phyloP scores from a whole-genome alignment of 2,329 filamentous ascomycete species.

The Epichloe sylvatica region DNA sequence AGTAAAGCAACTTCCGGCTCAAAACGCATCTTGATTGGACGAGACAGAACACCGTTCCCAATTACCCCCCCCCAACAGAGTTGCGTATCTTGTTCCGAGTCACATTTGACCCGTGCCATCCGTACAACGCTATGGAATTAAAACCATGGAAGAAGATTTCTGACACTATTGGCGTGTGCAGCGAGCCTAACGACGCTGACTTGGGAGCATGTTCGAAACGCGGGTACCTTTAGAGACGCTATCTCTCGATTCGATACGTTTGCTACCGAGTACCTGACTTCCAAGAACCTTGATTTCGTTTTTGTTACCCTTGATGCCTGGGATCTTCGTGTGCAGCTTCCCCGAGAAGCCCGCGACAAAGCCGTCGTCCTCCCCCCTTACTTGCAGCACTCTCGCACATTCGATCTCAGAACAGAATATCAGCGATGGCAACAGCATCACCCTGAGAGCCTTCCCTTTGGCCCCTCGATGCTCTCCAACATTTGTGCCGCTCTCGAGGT shows the following conservation, averaged over 20 bases:
- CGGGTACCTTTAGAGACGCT: slow-evolving; percentile 92
- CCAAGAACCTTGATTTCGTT: slow-evolving; percentile 88
- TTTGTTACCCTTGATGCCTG: slow-evolving; percentile 97
- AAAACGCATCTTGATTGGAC: slow-evolving; percentile 5
- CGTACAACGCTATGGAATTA: background rate
- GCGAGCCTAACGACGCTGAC: slow-evolving; percentile 94
- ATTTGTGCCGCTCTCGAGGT: slow-evolving; percentile 98
- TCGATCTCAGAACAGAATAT: slow-evolving; percentile 93
- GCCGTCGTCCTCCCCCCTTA: slow-evolving; percentile 92
- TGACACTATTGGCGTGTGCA: slow-evolving; percentile 24
- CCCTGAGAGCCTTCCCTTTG: slow-evolving; percentile 91
- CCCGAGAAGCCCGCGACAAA: slow-evolving; percentile 97
- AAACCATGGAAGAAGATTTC: background rate
- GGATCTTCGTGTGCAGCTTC: slow-evolving; percentile 95
- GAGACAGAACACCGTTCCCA: background rate
- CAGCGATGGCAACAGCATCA: slow-evolving; percentile 98
- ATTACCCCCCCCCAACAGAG: background rate
- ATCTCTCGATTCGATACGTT: slow-evolving; percentile 91
- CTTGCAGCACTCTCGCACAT: slow-evolving; percentile 92
- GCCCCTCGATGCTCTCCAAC: slow-evolving; percentile 86
- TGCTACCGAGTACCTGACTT: slow-evolving; percentile 77
- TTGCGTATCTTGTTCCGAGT: background rate
- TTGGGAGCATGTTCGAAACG: slow-evolving; percentile 97
- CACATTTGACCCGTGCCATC: background rate
- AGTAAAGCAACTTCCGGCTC: slow-evolving; percentile 31